Base-by-base conservation (phyloP, 2,329 filamentous ascomycete species). In the Colletotrichum sp. region DNA sequence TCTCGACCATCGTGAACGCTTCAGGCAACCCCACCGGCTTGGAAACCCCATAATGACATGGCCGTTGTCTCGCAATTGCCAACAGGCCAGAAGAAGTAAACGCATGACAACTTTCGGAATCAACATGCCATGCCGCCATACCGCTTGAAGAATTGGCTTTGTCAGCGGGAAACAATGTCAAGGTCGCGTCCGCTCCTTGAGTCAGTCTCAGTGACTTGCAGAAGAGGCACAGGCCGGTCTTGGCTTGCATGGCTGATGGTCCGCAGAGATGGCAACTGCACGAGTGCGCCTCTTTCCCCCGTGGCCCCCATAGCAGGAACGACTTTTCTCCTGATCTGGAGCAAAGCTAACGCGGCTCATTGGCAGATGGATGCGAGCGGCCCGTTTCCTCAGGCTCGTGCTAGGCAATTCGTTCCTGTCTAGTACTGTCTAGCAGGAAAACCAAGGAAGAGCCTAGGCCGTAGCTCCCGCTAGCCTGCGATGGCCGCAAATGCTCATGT, bases 351-450 rank as follows among this genome's bases (percentile, higher is more conserved):
- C 62, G 52, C 30, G 32, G 18, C 26, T 15, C 39, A 49, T 60
- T 49, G 63, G 30, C 16, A 26, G 21, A 60, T 36, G 15, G 69
- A 69, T 44, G 57, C 55, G 63, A 57, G 69, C 73, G 73, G 69
- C 69, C 73, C 73, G 70, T 73, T 52, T 72, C 21, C 30, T 63
- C 64, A 52, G 44, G 39, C 36, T 68, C 34, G 44, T 76, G 73
- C 16, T 34, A 67, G 52, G 69, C 52, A 63, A 28, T 34, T 32
- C 36, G 57, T 36, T 44, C 18, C 60, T 59, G 69, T 52, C 59
- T 26, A 59, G 55, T 26, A 59, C 8, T 44, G n/a, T 52, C n/a
- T 62, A 52, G 39, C 62, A 28, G 34, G 62, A 57, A 30, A 21
- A 62, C 36, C 15, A n/a, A 44, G 39, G n/a, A 39, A 30, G 9